Conservation (phyloP, 2,329 filamentous ascomycete genomes). For the Polychaeton citri region DNA sequence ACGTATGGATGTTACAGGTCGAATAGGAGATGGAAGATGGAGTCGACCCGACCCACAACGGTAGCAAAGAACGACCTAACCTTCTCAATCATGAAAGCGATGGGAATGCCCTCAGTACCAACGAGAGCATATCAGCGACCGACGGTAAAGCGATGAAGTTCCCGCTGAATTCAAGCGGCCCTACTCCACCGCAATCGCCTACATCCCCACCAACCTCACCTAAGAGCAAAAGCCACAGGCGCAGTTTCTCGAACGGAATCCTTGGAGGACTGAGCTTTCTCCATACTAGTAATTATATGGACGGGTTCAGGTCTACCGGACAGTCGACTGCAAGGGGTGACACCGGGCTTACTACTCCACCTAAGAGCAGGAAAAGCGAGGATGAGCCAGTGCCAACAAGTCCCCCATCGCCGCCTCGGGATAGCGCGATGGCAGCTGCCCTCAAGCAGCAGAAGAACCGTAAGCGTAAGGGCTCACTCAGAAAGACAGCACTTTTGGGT, state of each 20-base stretch:
- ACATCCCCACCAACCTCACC: constrained; percentile 1
- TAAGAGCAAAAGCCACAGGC: constrained; percentile 26
- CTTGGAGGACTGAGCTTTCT: constrained; percentile 60
- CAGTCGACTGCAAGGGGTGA: no score
- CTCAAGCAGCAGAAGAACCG: constrained; percentile 43
- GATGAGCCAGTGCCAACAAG: constrained; percentile 14
- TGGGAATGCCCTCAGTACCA: constrained; percentile 4
- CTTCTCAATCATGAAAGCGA: constrained; percentile 1
- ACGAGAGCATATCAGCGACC: no score
- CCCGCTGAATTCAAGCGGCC: constrained; percentile 9
- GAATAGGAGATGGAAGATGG: constrained; percentile 14
- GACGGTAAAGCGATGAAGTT: constrained; percentile 15
- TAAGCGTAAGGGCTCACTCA: constrained; percentile 68
- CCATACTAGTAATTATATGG: constrained; percentile 36
- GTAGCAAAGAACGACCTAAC: constrained; percentile 8
- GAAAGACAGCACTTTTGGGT: constrained; percentile 74
- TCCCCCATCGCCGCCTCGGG: constrained; percentile 14
- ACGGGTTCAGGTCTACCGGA: no score
- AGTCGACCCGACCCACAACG: constrained; percentile 17
- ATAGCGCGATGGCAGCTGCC: constrained; percentile 37
- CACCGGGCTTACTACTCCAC: no score
- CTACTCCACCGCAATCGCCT: not conserved
- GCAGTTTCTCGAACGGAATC: constrained; percentile 50
- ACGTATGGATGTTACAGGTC: constrained; percentile 7
- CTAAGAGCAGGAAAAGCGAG: constrained; percentile 17